phyloP scores from a whole-genome alignment of 176 grass and related monocot species.

The Aegilops speltoides region DNA sequence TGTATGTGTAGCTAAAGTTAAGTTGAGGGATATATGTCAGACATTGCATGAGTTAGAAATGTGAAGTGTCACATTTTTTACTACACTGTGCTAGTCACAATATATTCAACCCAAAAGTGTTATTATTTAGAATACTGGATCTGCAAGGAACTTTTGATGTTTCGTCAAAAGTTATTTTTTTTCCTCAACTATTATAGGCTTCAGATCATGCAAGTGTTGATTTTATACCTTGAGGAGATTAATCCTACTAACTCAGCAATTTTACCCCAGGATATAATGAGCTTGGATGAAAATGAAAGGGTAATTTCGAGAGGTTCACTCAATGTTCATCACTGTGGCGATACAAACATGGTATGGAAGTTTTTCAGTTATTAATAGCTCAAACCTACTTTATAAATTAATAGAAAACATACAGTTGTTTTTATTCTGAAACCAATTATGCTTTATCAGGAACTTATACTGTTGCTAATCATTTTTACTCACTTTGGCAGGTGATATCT shows the following conservation, averaged over 20 bases:
- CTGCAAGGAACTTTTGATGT: neutral
- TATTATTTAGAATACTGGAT: neutral
- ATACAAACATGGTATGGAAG: conserved; percentile 78
- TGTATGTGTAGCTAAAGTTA: neutral
- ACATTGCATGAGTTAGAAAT: neutral
- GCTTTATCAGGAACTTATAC: neutral
- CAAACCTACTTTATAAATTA: conserved; percentile 10
- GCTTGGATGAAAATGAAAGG: conserved; percentile 76
- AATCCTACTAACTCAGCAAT: conserved; percentile 30
- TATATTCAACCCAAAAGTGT: neutral
- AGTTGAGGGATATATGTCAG: neutral
- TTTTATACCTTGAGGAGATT: neutral
- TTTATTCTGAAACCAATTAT: neutral
- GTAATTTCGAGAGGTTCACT: conserved; percentile 66
- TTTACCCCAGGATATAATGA: conserved; percentile 74
- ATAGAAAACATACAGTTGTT: neutral
- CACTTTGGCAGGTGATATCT: conserved; percentile 64
- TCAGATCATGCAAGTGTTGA: neutral
- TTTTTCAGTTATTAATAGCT: conserved; percentile 14
- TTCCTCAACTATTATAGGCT: conserved; percentile 18
- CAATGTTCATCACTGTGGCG: conserved; percentile 76
- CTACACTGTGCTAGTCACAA: conserved; percentile 1
- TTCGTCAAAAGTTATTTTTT: neutral
- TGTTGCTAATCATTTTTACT: neutral
- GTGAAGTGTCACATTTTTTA: conserved; percentile 6